Conservation (phyloP, 768 basidiomycete species). For the Phaeolepiota aurea region DNA sequence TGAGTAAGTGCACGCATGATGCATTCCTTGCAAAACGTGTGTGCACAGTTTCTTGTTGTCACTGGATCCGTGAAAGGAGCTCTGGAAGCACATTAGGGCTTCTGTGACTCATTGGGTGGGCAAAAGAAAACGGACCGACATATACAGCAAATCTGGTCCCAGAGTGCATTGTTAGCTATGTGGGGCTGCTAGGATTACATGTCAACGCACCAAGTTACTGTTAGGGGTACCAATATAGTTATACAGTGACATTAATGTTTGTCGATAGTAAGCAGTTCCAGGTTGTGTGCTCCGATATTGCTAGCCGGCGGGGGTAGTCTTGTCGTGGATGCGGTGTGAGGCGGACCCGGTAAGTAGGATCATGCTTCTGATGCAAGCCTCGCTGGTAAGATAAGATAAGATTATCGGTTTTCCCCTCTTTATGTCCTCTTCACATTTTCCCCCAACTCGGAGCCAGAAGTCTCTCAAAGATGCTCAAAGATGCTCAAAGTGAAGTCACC, state of each 20-base stretch:
- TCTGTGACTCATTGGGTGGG: no score
- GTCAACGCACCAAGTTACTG: slow-evolving; percentile 50
- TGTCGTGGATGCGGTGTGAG: neutral
- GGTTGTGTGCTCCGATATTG: no score
- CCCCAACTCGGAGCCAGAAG: neutral
- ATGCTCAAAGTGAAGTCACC: neutral
- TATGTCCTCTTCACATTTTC: no score
- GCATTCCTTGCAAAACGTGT: slow-evolving; percentile 85
- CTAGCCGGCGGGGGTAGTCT: slow-evolving; percentile 5
- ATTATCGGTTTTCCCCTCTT: neutral
- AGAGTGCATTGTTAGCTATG: neutral
- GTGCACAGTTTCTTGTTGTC: slow-evolving; percentile 67
- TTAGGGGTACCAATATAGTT: slow-evolving; percentile 59
- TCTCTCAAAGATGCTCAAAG: neutral
- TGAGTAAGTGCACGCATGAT: slow-evolving; percentile 62
- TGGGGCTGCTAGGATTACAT: neutral
- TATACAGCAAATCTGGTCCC: slow-evolving; percentile 65
- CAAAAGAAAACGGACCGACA: slow-evolving; percentile 45
- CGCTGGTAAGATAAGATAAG: neutral
- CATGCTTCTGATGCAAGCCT: no score
- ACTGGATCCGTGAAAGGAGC: slow-evolving; percentile 71
- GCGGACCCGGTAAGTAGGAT: no score
- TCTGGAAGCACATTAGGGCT: slow-evolving; percentile 23
- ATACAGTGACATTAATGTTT: slow-evolving; percentile 37
- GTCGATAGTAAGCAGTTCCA: no score